Conservation (phyloP, 2,329 filamentous ascomycete species). For the Hymenoscyphus albidus region DNA sequence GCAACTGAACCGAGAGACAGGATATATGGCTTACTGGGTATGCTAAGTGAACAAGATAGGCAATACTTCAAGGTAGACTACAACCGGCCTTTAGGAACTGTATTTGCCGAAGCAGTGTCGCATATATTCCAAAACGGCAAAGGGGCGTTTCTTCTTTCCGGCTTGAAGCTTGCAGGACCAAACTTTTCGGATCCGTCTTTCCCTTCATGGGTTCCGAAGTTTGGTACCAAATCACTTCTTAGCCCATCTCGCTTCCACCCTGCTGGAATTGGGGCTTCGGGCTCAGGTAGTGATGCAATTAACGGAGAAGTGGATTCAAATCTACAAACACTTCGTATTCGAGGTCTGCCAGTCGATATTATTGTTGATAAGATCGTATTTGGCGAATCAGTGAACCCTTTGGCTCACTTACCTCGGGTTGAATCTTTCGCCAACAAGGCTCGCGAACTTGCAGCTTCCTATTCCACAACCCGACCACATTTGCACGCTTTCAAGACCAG, state of each 20-base stretch:
- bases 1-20: conserved; percentile 1
- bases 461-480: neutral
- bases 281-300: neutral
- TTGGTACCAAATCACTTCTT: neutral
- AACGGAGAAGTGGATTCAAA: neutral
- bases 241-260: neutral
- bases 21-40: conserved; percentile 5
- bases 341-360: neutral
- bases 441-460: neutral
- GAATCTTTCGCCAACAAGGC: neutral
- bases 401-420: neutral
- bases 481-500: neutral
- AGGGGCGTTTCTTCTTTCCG: neutral
- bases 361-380: neutral
- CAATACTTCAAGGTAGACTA: neutral
- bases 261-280: neutral
- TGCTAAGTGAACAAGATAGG: neutral
- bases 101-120: neutral
- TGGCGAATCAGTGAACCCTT: neutral
- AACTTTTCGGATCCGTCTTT: neutral
- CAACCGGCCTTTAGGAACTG: neutral
- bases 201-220: neutral
- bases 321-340: neutral
- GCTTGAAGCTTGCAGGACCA: neutral
- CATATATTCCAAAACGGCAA: neutral